phyloP scores from a whole-genome alignment of 2,329 filamentous ascomycete genomes.

The Neospermospora avenae region DNA sequence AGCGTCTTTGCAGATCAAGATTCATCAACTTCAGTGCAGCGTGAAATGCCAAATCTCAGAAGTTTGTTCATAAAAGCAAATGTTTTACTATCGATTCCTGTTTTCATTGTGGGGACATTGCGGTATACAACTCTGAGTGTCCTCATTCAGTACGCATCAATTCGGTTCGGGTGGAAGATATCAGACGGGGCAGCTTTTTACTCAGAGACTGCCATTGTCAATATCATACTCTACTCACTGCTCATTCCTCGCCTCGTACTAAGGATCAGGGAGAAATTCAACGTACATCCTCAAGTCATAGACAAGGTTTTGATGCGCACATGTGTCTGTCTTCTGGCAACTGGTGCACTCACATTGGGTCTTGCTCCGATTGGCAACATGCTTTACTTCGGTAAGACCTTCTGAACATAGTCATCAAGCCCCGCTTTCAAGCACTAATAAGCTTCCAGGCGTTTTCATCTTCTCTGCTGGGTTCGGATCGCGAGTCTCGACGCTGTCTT shows the following conservation, averaged over 20 bases:
- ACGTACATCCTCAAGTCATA: conserved; percentile 22
- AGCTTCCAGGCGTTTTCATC: conserved; percentile 26
- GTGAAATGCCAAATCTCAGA: conserved; percentile 6
- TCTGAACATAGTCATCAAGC: no score
- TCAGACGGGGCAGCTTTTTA: conserved; percentile 33
- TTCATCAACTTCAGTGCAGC: neutral
- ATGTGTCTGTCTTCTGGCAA: conserved; percentile 26
- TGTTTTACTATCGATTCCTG: conserved; percentile 26
- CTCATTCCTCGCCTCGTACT: conserved; percentile 25
- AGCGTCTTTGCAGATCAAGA: neutral
- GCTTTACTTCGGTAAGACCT: neutral
- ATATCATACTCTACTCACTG: conserved; percentile 32
- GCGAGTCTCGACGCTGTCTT: conserved; percentile 30
- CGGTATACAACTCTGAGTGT: conserved; percentile 33
- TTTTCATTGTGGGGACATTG: conserved; percentile 33
- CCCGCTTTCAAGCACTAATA: neutral
- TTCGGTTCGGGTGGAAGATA: conserved; percentile 30
- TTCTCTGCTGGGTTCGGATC: conserved; percentile 33
- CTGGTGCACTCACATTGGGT: conserved; percentile 23
- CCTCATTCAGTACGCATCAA: conserved; percentile 33
- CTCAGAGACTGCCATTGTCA: conserved; percentile 32
- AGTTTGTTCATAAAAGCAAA: conserved; percentile 21
- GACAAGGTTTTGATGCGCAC: conserved; percentile 30
- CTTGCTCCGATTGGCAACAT: conserved; percentile 28
- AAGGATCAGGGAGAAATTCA: conserved; percentile 21